These are phyloP conservation scores for Naematelia encephala DNA, from an alignment of 768 basidiomycete species.

Conservation along the genomic window DNA sequence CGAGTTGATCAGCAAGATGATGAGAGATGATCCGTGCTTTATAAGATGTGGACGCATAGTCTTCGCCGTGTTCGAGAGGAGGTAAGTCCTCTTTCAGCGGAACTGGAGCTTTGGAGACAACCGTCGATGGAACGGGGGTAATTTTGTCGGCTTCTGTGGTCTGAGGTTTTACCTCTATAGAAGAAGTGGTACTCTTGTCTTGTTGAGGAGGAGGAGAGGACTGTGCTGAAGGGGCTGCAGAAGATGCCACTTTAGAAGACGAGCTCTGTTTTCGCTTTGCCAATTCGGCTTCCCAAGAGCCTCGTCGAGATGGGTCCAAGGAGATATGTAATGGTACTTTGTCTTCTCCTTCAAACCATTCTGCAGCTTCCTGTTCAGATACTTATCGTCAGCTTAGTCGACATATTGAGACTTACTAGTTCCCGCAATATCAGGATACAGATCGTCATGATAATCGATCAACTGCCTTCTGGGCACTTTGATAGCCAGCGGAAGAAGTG, in stretches of 20 bases:
- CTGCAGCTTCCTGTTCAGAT: constrained; percentile 23
- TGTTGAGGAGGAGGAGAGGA: no score
- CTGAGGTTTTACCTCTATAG: no score
- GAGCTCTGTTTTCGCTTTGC: no score
- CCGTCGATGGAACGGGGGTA: not conserved
- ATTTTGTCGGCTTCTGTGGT: not conserved
- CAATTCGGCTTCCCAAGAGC: constrained; percentile 23
- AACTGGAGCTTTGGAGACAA: not conserved
- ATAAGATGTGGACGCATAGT: constrained; percentile 30
- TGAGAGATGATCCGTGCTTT: constrained; percentile 35
- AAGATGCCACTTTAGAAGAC: not conserved
- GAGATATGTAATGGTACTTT: constrained; percentile 22
- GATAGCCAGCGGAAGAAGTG: constrained; percentile 47
- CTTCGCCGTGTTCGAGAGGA: constrained; percentile 19
- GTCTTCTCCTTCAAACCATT: constrained; percentile 29
- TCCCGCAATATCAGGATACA: constrained; percentile 42
- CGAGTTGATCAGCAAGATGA: constrained; percentile 26
- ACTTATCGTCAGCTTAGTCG: constrained; percentile 12
- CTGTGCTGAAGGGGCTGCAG: no score
- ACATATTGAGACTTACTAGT: constrained; percentile 19
- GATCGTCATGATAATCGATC: constrained; percentile 51
- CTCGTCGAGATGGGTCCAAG: constrained; percentile 30
- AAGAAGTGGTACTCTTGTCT: no score
- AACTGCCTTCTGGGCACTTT: constrained; percentile 49
- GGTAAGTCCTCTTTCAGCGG: constrained; percentile 11